phyloP scores from a whole-genome alignment of 768 basidiomycete species.

The Chlorophyllum brunneum region DNA sequence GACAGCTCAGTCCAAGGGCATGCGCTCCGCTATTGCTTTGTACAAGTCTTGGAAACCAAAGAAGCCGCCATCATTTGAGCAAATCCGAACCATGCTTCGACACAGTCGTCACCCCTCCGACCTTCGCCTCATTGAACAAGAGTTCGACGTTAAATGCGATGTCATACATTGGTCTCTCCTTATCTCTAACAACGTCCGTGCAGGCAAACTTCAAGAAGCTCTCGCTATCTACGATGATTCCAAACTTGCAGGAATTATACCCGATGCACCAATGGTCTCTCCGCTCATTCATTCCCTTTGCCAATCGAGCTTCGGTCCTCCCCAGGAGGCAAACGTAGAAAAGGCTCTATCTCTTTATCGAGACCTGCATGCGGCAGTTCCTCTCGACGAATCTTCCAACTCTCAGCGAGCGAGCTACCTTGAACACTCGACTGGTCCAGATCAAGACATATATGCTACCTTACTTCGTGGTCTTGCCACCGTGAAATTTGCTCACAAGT shows the following conservation, averaged over 20 bases:
- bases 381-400: constrained; percentile 19
- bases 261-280: constrained; percentile 48
- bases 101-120: constrained; percentile 37
- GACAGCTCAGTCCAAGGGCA: constrained; percentile 3
- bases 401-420: no score
- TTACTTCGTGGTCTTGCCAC: constrained; percentile 47
- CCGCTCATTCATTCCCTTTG: constrained; percentile 53
- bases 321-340: constrained; percentile 40
- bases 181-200: constrained; percentile 45
- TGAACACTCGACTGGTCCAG: constrained; percentile 39
- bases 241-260: constrained; percentile 37
- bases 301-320: constrained; percentile 24
- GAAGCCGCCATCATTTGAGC: not conserved
- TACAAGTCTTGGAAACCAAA: constrained; percentile 3
- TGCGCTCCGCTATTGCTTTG: not conserved
- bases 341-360: constrained; percentile 50
- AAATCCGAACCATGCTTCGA: constrained; percentile 30
- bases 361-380: constrained; percentile 36
- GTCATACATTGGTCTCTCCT: constrained; percentile 51
- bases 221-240: constrained; percentile 47
- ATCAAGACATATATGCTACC: constrained; percentile 49
- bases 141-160: constrained; percentile 35
- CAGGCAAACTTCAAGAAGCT: constrained; percentile 35
- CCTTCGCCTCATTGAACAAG: constrained; percentile 37
- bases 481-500: constrained; percentile 41